Evolutionary conservation across 139 green algal genomes (phyloP), one percentile per base, ranked within the genome.

Genomic region (Zygnema circumcarinatum): DNA sequence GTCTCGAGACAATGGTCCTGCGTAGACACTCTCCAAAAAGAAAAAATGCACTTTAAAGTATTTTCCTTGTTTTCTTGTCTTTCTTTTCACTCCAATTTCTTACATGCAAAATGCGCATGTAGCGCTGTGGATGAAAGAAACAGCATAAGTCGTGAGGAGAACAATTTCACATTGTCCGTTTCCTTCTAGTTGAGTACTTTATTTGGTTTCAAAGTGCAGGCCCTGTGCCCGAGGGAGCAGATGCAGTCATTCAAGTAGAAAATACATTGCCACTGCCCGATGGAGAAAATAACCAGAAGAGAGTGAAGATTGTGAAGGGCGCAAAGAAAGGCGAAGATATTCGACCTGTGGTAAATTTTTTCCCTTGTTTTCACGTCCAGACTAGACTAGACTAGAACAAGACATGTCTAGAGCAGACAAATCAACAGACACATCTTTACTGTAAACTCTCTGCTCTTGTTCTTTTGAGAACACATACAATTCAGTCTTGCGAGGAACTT

Each of bases 231-330:
- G 21, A 76, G 35, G 91, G 91, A 20, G 87, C 91, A 31, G 81
- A 93, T 38, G 91, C 91, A 1, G 91, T 93, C 31, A 67, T 93
- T 32, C 73, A 84, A 69, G 67, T 91, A 29, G 91, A 93, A 79
- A 40, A 81, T 52, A 93, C 85, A 7, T 31, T 90, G 56, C 56
- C 29, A 11, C 31, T 89, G 25, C 80, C 85, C 2, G 86, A 81
- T n/a, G 76, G 21, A 67, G 38, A 22, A 3, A 39, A 2, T 16
- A 74, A 47, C 41, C 22, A 87, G 52, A 79, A 47, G 54, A 32
- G 42, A 36, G 85, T 92, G 40, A 33, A 32, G 41, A 82, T 91
- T 35, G 42, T 85, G 54, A 67, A 79, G 21, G 79, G 32, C 29
- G 47, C 87, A 32, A 87, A 89, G 32, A 20, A n/a, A n/a, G 91